Conservation (phyloP, 140 eudicot species). For the Stevia rebaudiana region DNA sequence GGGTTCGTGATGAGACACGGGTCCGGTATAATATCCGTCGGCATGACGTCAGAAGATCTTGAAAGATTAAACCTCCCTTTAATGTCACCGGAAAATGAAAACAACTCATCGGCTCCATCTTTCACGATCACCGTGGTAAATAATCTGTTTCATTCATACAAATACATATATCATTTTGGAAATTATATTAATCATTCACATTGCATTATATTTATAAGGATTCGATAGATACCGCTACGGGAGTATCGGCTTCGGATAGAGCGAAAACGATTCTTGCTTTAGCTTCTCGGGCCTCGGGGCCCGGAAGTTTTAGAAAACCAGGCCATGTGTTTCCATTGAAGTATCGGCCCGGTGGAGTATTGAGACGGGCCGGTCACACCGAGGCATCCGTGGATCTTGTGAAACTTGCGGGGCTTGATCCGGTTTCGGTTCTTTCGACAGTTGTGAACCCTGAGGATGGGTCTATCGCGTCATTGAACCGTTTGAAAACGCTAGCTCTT, state of each 20-base stretch:
- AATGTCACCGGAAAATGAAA: conserved; percentile 78
- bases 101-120: conserved; percentile 62
- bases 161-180: neutral
- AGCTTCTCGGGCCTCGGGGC: conserved; percentile 50
- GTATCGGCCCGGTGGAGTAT: conserved; percentile 74
- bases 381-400: conserved; percentile 92
- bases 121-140: conserved; percentile 88
- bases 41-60: conserved; percentile 78
- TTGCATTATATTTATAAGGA: conserved; percentile 44
- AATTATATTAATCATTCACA: neutral
- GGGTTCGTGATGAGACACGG: conserved; percentile 78
- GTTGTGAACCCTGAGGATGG: conserved; percentile 71
- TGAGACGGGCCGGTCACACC: conserved; percentile 76
- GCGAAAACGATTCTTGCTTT: conserved; percentile 72
- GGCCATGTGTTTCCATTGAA: conserved; percentile 93
- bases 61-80: conserved; percentile 76
- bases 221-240: conserved; percentile 66
- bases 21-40: conserved; percentile 84
- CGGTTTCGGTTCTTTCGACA: conserved; percentile 65
- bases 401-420: conserved; percentile 63
- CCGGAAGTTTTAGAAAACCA: conserved; percentile 68
- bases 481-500: conserved; percentile 45
- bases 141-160: neutral
- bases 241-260: conserved; percentile 88
- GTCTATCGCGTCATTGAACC: conserved; percentile 54